Evolutionary conservation across 202 grass and related monocot species (phyloP), one percentile per base, ranked within the genome.

Genomic region (Setaria italica): DNA sequence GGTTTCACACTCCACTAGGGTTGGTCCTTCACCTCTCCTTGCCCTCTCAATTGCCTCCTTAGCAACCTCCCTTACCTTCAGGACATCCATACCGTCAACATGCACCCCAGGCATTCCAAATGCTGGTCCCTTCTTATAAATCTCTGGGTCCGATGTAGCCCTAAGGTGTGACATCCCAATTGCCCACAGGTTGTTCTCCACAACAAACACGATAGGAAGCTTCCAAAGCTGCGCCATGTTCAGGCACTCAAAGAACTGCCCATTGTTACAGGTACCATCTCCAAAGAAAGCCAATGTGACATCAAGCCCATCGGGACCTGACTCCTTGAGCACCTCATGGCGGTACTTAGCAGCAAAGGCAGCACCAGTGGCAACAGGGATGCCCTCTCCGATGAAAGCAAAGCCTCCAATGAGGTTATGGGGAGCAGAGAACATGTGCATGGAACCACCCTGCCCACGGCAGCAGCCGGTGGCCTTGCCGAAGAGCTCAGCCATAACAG

Each of bases 161-260:
- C 97, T 92, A 14, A 97, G 9, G 71, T 99, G 97, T 0, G 97
- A 99, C 97, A 99, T 99, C 37, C 97, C 97, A 10, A 99, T 99
- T 21, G 97, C 97, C 97, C 97, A 99, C 34, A 99, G 86, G 41
- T 99, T 99, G 74, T 99, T 99, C 64, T 99, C 97, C 85, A 99
- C 97, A 81, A 99, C 97, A 94, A 99, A 97, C 50, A 99, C 82
- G 20, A 99, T 99, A 67, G 97, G 97, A 43, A 99, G 87, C 83
- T 94, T 99, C 97, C 97, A 97, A n/a, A 98, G 90, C 43, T 98
- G 96, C 19, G 96, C 96, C 96, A 98, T 98, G 91, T 98, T 98
- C 20, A 98, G 84, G 86, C 96, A 98, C 91, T 98, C 93, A 81
- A 98, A 98, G 84, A 98, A 95, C 79, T 98, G 93, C 5, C 96